Evolutionary conservation across 2,329 filamentous ascomycete species (phyloP).

Genomic region (Metarhizium rileyi): DNA sequence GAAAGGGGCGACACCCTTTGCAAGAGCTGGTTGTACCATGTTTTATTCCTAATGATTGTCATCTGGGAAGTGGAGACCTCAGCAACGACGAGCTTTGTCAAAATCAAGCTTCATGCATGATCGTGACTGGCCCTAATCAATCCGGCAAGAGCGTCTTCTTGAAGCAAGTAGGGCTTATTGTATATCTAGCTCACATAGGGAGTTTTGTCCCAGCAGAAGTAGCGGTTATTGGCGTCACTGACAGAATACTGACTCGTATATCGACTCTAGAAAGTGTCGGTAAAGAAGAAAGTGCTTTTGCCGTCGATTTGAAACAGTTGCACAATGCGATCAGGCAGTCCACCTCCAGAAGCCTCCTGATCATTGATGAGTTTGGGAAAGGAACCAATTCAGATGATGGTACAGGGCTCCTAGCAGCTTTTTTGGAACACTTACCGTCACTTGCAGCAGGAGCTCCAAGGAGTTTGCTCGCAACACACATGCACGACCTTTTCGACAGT

Average conservation of each 20-base stretch:
- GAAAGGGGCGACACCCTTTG: conserved; percentile 73
- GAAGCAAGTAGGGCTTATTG: conserved; percentile 83
- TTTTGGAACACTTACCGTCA: conserved; percentile 46
- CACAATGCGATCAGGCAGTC: conserved; percentile 65
- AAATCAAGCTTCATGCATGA: conserved; percentile 39
- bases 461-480: conserved; percentile 53
- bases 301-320: conserved; percentile 79
- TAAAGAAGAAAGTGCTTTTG: conserved; percentile 51
- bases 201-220: conserved; percentile 77
- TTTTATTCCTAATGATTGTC: conserved; percentile 76
- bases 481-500: conserved; percentile 63
- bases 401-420: conserved; percentile 46
- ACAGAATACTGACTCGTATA: conserved; percentile 84
- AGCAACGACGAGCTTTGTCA: neutral
- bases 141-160: conserved; percentile 95
- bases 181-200: conserved; percentile 87
- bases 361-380: conserved; percentile 88
- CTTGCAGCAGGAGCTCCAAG: conserved; percentile 40
- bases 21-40: conserved; percentile 74
- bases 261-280: conserved; percentile 59
- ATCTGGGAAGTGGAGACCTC: conserved; percentile 51
- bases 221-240: conserved; percentile 76
- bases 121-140: conserved; percentile 90
- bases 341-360: conserved; percentile 65
- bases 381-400: conserved; percentile 50